Evolutionary conservation across 805 yeast genomes (phyloP).

Genomic region (Hanseniaspora meyeri): DNA sequence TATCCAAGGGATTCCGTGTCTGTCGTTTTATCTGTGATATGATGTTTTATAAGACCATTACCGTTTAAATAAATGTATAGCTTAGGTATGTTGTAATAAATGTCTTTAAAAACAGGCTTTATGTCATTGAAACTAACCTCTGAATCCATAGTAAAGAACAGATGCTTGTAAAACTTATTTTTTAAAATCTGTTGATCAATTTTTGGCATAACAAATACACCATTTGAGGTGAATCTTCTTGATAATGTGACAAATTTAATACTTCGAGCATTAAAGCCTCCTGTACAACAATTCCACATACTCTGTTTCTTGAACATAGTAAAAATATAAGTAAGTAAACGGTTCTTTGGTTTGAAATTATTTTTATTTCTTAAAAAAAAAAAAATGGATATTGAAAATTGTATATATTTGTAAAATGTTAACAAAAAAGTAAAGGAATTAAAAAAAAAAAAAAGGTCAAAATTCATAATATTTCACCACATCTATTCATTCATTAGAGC

Average conservation of each 20-base stretch:
- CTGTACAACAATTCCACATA: neutral
- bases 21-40: neutral
- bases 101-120: conserved; percentile 3
- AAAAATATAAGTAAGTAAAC: too few relatives aligned
- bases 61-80: neutral
- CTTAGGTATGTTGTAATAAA: conserved; percentile 1
- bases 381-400: too few relatives aligned
- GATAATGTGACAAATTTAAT: neutral
- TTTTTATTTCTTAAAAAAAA: too few relatives aligned
- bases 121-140: conserved; percentile 5
- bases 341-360: too few relatives aligned
- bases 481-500: conserved; percentile 7
- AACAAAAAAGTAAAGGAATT: too few relatives aligned
- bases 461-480: neutral
- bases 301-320: neutral
- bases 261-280: neutral
- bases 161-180: conserved; percentile 10
- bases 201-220: neutral
- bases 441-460: neutral
- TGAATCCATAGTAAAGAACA: conserved; percentile 11
- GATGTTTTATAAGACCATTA: neutral
- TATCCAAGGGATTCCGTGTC: neutral
- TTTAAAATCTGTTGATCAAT: conserved; percentile 4
- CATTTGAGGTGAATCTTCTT: neutral
- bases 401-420: too few relatives aligned